These are phyloP conservation scores for Calonectria hongkongensis DNA, from an alignment of 2,329 filamentous ascomycete species.

Conservation along the genomic window DNA sequence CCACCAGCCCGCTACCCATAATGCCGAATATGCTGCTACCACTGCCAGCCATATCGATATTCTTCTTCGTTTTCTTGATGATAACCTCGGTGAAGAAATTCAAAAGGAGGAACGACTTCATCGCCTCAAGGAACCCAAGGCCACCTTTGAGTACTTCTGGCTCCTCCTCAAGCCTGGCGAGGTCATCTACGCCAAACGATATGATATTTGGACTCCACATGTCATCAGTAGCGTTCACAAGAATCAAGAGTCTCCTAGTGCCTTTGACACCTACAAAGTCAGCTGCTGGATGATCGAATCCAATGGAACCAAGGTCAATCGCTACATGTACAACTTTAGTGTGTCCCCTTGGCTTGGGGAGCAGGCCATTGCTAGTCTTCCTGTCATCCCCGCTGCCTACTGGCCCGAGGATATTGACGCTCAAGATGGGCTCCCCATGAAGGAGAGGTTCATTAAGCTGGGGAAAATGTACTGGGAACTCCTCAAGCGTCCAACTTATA, in stretches of 20 bases:
- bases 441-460: conserved; percentile 62
- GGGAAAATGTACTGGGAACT: conserved; percentile 70
- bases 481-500: conserved; percentile 66
- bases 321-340: conserved; percentile 61
- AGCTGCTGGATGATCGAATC: conserved; percentile 66
- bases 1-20: conserved; percentile 64
- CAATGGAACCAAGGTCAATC: conserved; percentile 57
- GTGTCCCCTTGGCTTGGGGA: conserved; percentile 66
- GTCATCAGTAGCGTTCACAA: conserved; percentile 61
- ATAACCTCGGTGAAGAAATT: conserved; percentile 61
- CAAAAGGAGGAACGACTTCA: conserved; percentile 65
- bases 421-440: conserved; percentile 58
- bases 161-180: conserved; percentile 67
- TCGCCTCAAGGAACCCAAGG: conserved; percentile 60
- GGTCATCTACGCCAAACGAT: conserved; percentile 64
- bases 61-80: conserved; percentile 65
- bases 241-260: conserved; percentile 35
- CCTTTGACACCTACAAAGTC: conserved; percentile 55
- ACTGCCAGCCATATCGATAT: conserved; percentile 67
- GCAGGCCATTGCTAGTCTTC: conserved; percentile 64
- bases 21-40: conserved; percentile 62
- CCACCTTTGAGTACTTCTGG: conserved; percentile 68
- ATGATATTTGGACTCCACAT: conserved; percentile 64
- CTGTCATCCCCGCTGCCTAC: conserved; percentile 65
- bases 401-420: conserved; percentile 61